Evolutionary conservation across 331 rosid genomes (phyloP), one percentile per base, ranked within the genome.

Genomic region (Dryas integrifolia): DNA sequence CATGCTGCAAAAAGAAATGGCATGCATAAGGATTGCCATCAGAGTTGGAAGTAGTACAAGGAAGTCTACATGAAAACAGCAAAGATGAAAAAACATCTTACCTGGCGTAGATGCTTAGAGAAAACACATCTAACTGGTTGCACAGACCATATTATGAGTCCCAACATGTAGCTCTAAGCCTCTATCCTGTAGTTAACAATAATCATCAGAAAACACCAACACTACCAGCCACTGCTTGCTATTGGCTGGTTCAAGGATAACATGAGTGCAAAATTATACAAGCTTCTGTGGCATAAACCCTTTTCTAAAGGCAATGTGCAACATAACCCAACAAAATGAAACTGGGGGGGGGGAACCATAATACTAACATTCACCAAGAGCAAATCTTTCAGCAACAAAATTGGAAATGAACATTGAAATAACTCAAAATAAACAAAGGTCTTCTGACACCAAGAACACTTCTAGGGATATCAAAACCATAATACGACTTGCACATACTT

Each of bases 201-300:
- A 67, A 74, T 60, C 66, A 86, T 84, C 87, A 88, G 79, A 80
- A 68, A 82, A 40, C 60, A 74, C 76, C 74, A 72, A 77, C 83
- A 79, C 81, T 69, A 82, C 81, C 81, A 79, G 74, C 78, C 62
- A 6, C 50, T 11, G 69, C 60, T 60, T 50, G 53, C 41, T 63
- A 76, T 40, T 12, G 60, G 61, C 26, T 68, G 69, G 50, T 53
- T 67, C 74, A 45, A 65, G 65, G 58, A 50, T 48, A 18, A 35
- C 65, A 74, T 14, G 6, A 24, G 43, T 65, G 66, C 43, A 72
- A 69, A 86, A 74, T 59, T 72, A 44, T 58, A 60, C 76, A 72
- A 74, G 69, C 3, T 13, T 70, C 26, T 21, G 52, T 66, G 24
- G 12, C 12, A 52, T 56, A 3, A 3, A 10, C 12, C 58, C 26